Percentiles rank a stretch among this genome's conserved stretches.
phyloP scores from a whole-genome alignment of 2,329 filamentous ascomycete genomes.

The Paramyrothecium sp. region DNA sequence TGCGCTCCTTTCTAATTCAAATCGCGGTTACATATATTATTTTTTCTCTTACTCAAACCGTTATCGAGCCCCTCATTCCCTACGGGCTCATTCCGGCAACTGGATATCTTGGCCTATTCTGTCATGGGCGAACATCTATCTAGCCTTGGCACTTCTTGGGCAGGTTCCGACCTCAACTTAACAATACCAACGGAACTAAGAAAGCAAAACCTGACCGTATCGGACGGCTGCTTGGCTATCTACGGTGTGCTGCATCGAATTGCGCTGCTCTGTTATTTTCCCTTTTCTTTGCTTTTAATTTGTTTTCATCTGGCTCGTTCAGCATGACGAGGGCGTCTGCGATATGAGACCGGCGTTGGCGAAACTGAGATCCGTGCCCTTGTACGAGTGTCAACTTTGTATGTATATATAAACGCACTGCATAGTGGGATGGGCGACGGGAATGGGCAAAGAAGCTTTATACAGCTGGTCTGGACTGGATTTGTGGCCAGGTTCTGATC shows the following conservation, averaged over 20 bases:
- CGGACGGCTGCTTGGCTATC: background rate
- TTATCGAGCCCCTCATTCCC: too few relatives aligned
- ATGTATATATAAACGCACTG: constrained; percentile 22
- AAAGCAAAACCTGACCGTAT: background rate
- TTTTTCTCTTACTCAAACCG: background rate
- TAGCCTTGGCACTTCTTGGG: background rate
- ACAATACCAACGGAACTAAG: background rate
- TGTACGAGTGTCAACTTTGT: constrained; percentile 23
- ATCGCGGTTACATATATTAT: background rate
- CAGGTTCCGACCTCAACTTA: background rate
- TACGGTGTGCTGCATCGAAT: background rate
- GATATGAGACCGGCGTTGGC: constrained; percentile 24
- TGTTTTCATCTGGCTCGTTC: constrained; percentile 10
- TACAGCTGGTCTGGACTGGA: constrained; percentile 16
- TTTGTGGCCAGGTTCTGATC: constrained; percentile 6
- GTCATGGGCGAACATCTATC: background rate
- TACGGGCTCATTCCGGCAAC: too few relatives aligned
- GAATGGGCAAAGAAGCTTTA: constrained; percentile 14
- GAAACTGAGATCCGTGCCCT: constrained; percentile 21
- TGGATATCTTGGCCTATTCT: background rate
- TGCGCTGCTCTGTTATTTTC: background rate
- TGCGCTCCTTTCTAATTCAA: too few relatives aligned
- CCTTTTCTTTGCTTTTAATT: constrained; percentile 12
- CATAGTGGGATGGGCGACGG: constrained; percentile 9
- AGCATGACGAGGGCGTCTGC: constrained; percentile 27